Conservation (phyloP, 805 yeast species). For the Saccharomycopsis oosterbeekiorum region DNA sequence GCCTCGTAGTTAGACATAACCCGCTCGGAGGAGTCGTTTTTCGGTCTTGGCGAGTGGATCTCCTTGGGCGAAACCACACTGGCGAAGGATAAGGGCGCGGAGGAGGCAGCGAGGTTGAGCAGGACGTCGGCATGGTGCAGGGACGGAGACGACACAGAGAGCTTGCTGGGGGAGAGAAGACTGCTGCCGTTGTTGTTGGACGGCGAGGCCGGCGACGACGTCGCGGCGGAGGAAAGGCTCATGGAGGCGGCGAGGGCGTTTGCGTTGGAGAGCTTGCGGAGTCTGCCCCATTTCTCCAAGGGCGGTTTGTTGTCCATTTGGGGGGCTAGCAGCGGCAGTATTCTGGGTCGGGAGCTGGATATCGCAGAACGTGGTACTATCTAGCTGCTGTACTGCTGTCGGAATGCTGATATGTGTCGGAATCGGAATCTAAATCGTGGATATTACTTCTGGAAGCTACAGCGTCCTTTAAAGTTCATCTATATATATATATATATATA, state of each 20-base stretch:
- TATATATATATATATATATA: no score
- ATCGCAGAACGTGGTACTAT: no score
- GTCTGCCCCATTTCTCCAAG: background rate
- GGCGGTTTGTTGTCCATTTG: background rate
- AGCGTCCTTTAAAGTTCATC: no score
- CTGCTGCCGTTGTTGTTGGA: background rate
- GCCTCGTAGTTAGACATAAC: conserved; percentile 15
- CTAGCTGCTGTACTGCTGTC: no score
- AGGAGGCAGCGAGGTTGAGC: background rate
- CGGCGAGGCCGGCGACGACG: background rate
- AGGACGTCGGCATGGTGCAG: background rate
- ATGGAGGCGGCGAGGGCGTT: background rate
- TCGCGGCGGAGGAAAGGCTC: background rate
- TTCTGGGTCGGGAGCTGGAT: no score
- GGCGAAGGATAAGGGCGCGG: background rate
- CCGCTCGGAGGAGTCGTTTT: background rate
- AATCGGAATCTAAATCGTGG: no score
- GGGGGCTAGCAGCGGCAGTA: no score
- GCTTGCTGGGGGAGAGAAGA: background rate
- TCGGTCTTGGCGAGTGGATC: background rate
- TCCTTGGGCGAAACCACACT: background rate
- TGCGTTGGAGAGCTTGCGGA: background rate
- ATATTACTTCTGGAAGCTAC: no score
- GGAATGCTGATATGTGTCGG: no score
- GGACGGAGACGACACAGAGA: background rate